Percentiles rank a stretch among this genome's conserved stretches.
phyloP scores from a whole-genome alignment of 2,329 filamentous ascomycete species.

The Ceratocystis destructans region DNA sequence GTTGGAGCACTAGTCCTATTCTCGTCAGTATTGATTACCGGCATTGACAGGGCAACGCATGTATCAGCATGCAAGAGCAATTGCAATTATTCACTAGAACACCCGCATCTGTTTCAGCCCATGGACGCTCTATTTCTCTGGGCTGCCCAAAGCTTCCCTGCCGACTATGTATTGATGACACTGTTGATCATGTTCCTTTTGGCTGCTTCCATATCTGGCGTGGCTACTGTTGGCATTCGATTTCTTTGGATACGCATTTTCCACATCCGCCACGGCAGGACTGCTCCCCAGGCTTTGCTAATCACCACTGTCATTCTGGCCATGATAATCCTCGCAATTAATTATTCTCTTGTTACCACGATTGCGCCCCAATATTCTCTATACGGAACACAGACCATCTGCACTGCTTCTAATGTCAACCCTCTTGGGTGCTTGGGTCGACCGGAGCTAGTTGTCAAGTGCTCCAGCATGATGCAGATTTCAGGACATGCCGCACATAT shows the following conservation, averaged over 20 bases:
- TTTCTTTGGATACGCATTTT: constrained; percentile 95
- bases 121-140: constrained; percentile 80
- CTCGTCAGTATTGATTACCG: constrained; percentile 87
- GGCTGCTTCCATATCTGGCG: constrained; percentile 70
- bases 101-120: constrained; percentile 85
- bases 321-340: constrained; percentile 77
- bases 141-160: constrained; percentile 69
- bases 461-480: constrained; percentile 56
- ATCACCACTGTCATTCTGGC: constrained; percentile 84
- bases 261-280: constrained; percentile 76
- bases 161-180: constrained; percentile 84
- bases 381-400: constrained; percentile 90
- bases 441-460: constrained; percentile 60
- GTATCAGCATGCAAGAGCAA: constrained; percentile 75
- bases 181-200: constrained; percentile 79
- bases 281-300: constrained; percentile 79
- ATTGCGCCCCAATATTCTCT: constrained; percentile 92
- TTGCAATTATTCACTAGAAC: constrained; percentile 83
- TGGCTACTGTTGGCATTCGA: constrained; percentile 78
- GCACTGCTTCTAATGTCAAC: constrained; percentile 52
- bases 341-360: constrained; percentile 84
- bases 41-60: constrained; percentile 92
- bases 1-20: constrained; percentile 63
- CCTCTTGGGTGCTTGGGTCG: constrained; percentile 62
- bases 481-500: constrained; percentile 61